Percentiles rank a stretch among this genome's conserved stretches.
phyloP scores from a whole-genome alignment of 345 rosid species.

The Brassica nigra region DNA sequence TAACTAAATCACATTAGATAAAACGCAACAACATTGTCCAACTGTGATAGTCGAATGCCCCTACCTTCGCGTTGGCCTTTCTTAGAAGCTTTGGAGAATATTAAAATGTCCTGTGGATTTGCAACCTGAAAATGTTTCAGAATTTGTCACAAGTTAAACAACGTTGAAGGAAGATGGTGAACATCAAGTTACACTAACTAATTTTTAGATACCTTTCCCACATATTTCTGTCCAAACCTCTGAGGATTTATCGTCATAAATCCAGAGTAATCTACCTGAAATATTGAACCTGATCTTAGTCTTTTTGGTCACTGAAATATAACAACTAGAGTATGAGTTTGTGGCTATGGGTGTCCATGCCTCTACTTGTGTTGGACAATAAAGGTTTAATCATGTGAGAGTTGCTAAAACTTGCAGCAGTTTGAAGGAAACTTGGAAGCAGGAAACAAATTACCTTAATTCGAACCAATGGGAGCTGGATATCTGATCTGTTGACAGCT shows the following conservation, averaged over 20 bases:
- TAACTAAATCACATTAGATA: background rate
- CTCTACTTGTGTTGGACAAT: conserved; percentile 10
- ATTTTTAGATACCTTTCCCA: conserved; percentile 75
- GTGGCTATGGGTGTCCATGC: conserved; percentile 11
- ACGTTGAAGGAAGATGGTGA: conserved; percentile 14
- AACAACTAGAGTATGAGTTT: conserved; percentile 1
- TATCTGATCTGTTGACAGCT: conserved; percentile 59
- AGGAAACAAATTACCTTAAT: conserved; percentile 61
- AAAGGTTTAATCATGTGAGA: conserved; percentile 6
- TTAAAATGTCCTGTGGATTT: conserved; percentile 96
- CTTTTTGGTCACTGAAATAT: conserved; percentile 5
- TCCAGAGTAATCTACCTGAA: conserved; percentile 96
- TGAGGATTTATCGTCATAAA: conserved; percentile 99
- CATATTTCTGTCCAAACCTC: conserved; percentile 96
- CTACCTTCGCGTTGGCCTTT: conserved; percentile 64
- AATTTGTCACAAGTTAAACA: conserved; percentile 19
- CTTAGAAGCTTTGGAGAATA: conserved; percentile 87
- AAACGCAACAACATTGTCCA: conserved; percentile 1
- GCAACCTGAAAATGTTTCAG: conserved; percentile 65
- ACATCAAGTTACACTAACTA: conserved; percentile 7
- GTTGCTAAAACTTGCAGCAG: conserved; percentile 16
- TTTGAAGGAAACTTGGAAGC: conserved; percentile 10
- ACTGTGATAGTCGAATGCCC: conserved; percentile 1
- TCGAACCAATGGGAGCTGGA: conserved; percentile 84
- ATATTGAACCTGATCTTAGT: conserved; percentile 27